Base-by-base conservation (phyloP, 2,329 filamentous ascomycete species). In the Pyricularia grisea region DNA sequence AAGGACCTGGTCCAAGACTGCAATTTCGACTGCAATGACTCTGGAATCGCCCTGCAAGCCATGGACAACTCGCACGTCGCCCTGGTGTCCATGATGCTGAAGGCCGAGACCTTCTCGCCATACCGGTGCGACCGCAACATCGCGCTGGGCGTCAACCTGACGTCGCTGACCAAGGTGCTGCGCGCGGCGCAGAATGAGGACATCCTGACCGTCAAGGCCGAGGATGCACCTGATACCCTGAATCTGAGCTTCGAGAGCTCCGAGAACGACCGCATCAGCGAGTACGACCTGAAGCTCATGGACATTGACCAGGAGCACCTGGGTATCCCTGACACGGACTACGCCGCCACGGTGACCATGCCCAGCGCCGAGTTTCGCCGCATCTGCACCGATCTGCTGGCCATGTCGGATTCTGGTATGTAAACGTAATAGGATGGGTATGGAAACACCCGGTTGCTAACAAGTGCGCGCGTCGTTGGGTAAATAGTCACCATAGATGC, bases 1-100 rank as follows among this genome's bases (percentile, higher is more conserved):
- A 98, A 97, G 83, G 95, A 99, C 77, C 89, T 99, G 67, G 95
- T 99, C 68, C 95, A 98, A 82, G 95, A 99, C 84, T 99, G 95
- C 90, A 99, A 99, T 84, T 99, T 99, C 84, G 95, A 99, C 87
- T 99, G 96, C 91, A 99, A 98, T 91, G 96, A 99, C 86, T 94
- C 93, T 69, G 95, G 95, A 72, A 95, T 99, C 77, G 94, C 94
- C 67, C 92, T 99, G 69, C 95, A 99, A 83, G 95, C 95, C 77
- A 99, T 99, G 96, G 95, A 99, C 86, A 99, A 98, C 88, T 98
- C 94, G 67, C 95, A 99, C 83, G 95, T 99, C 76, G 95, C 95
- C 72, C 92, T 99, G 69, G 95, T 99, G 68, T 97, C 95, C 73
- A 99, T 99, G 95, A 90, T 97, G 86, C 91, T 99, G 80, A 95